Evolutionary conservation across 768 basidiomycete species (phyloP).

Genomic region (Cubamyces lactineus): DNA sequence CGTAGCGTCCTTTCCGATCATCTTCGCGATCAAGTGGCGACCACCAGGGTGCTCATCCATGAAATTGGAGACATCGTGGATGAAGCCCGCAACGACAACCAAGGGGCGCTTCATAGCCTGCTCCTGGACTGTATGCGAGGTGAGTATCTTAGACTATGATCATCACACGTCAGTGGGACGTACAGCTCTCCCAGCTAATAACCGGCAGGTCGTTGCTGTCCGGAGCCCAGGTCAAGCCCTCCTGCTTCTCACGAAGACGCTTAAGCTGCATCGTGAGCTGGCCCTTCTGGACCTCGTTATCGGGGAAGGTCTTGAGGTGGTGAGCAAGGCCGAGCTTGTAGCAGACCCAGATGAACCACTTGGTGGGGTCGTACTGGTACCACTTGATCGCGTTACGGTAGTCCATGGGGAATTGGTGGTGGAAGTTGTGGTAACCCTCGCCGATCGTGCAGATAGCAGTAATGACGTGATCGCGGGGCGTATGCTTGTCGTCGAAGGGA

Average conservation of each 20-base stretch:
- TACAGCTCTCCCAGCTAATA: conserved; percentile 86
- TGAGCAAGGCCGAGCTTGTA: conserved; percentile 58
- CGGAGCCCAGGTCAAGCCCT: conserved; percentile 77
- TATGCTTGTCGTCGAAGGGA: conserved; percentile 95
- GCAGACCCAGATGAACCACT: conserved; percentile 83
- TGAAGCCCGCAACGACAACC: conserved; percentile 88
- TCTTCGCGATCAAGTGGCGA: conserved; percentile 77
- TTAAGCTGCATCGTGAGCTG: conserved; percentile 95
- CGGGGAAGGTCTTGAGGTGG: conserved; percentile 70
- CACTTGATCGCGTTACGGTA: conserved; percentile 95
- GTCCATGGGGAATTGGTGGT: conserved; percentile 97
- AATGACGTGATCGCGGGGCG: conserved; percentile 85
- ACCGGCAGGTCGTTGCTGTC: conserved; percentile 77
- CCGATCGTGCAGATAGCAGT: conserved; percentile 92
- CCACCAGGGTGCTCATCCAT: conserved; percentile 93
- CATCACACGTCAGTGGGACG: conserved; percentile 31
- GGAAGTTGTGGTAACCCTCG: conserved; percentile 99
- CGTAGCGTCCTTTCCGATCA: conserved; percentile 89
- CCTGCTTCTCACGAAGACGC: conserved; percentile 78
- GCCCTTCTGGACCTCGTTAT: conserved; percentile 81
- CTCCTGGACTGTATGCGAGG: conserved; percentile 59
- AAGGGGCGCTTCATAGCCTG: conserved; percentile 80
- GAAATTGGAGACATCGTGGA: conserved; percentile 86
- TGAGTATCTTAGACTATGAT: not conserved
- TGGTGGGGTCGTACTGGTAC: conserved; percentile 93